Percentiles rank a stretch among this genome's conserved stretches.
phyloP scores from a whole-genome alignment of 768 basidiomycete genomes.

The Lyophyllum semitale region DNA sequence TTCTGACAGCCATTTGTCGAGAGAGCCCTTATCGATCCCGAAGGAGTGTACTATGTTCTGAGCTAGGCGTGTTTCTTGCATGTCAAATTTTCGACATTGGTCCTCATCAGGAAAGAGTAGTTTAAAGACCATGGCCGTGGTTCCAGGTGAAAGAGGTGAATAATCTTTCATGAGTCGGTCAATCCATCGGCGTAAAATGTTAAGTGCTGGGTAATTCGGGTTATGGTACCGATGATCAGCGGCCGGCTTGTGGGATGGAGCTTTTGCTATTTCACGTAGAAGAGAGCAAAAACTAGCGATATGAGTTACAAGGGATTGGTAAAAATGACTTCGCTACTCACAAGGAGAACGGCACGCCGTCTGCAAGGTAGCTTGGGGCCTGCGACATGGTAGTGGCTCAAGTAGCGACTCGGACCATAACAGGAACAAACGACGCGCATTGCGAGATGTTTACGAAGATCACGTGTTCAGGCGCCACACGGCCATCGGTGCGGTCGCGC shows the following conservation, averaged over 20 bases:
- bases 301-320: constrained; percentile 3
- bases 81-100: constrained; percentile 62
- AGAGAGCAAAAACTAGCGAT: constrained; percentile 49
- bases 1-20: constrained; percentile 42
- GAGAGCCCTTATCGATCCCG: constrained; percentile 32
- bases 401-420: constrained; percentile 6
- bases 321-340: constrained; percentile 11
- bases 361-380: constrained; percentile 8
- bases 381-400: constrained; percentile 16
- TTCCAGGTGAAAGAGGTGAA: constrained; percentile 51
- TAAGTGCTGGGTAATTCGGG: constrained; percentile 37
- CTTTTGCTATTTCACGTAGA: constrained; percentile 44
- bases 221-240: constrained; percentile 16
- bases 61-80: constrained; percentile 68
- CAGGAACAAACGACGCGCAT: neutral
- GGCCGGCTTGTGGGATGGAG: constrained; percentile 29
- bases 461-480: no score
- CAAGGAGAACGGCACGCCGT: constrained; percentile 30
- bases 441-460: no score
- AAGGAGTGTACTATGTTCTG: constrained; percentile 51
- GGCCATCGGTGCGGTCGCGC: no score
- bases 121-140: constrained; percentile 63
- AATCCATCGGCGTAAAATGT: constrained; percentile 48
- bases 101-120: constrained; percentile 89
- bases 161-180: constrained; percentile 39